These are phyloP conservation scores for Helminthosporium solani DNA, from an alignment of 2,329 filamentous ascomycete species.

Conservation along the genomic window DNA sequence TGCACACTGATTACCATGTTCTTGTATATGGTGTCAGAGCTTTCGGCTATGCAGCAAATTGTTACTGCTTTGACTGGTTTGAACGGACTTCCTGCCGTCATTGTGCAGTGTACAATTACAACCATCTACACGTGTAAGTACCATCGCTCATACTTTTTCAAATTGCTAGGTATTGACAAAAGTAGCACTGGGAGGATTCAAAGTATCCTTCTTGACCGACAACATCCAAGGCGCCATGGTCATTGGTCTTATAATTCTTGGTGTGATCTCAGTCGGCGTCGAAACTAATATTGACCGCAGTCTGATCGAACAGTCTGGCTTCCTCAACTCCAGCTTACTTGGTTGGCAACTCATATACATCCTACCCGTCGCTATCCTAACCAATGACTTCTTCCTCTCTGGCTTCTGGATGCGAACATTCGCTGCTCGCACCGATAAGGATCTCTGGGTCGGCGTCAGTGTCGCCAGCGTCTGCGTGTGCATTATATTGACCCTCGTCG, in stretches of 20 bases:
- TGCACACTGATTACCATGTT: conserved; percentile 80
- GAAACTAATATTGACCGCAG: conserved; percentile 70
- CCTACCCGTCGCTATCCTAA: conserved; percentile 74
- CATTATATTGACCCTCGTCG: conserved; percentile 71
- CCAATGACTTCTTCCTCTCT: conserved; percentile 84
- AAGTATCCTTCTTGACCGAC: conserved; percentile 81
- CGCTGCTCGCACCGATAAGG: conserved; percentile 74
- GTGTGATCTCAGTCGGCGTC: conserved; percentile 73
- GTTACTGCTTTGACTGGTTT: conserved; percentile 72
- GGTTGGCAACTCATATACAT: conserved; percentile 89
- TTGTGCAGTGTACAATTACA: conserved; percentile 75
- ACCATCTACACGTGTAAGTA: conserved; percentile 77
- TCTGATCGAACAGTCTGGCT: conserved; percentile 67
- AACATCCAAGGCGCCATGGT: conserved; percentile 81
- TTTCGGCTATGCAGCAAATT: conserved; percentile 79
- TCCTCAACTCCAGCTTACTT: conserved; percentile 67
- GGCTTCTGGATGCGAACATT: conserved; percentile 85
- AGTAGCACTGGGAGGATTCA: conserved; percentile 76
- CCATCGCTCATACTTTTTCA: background rate
- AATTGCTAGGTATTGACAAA: conserved; percentile 10
- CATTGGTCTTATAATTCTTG: conserved; percentile 70
- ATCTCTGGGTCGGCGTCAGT: conserved; percentile 73
- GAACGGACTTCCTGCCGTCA: conserved; percentile 71
- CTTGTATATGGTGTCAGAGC: conserved; percentile 82
- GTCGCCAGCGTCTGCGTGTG: conserved; percentile 65